phyloP scores from a whole-genome alignment of 495 filamentous ascomycete species.

The Annulohypoxylon bovei region DNA sequence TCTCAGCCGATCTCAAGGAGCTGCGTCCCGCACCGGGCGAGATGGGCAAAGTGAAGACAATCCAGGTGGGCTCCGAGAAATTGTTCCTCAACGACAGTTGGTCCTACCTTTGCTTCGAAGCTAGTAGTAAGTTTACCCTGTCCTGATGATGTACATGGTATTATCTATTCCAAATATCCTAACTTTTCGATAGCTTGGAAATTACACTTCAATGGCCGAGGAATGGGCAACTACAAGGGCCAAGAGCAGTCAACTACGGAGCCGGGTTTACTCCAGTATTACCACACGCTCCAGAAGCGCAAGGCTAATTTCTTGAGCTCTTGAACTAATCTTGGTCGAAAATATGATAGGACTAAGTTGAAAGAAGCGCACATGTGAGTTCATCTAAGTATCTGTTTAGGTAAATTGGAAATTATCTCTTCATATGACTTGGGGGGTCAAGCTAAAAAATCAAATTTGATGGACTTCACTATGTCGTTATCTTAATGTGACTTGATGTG shows the following conservation, averaged over 20 bases:
- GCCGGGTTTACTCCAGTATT: slow-evolving; percentile 40
- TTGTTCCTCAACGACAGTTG: slow-evolving; percentile 53
- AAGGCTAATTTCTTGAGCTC: slow-evolving; percentile 23
- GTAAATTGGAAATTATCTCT: background rate
- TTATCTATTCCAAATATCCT: background rate
- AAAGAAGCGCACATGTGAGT: background rate
- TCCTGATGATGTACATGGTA: background rate
- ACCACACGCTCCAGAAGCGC: slow-evolving; percentile 31
- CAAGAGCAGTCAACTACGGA: slow-evolving; percentile 26
- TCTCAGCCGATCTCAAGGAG: slow-evolving; percentile 49
- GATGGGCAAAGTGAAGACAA: slow-evolving; percentile 50
- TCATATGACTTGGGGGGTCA: background rate
- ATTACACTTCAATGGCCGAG: slow-evolving; percentile 24
- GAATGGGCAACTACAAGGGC: slow-evolving; percentile 31
- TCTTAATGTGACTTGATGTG: background rate
- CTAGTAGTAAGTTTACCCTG: slow-evolving; percentile 43
- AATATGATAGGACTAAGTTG: background rate
- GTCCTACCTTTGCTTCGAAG: slow-evolving; percentile 52
- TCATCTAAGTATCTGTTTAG: background rate
- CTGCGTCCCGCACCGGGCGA: slow-evolving; percentile 51
- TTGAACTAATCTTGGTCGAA: background rate
- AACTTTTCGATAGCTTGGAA: slow-evolving; percentile 39
- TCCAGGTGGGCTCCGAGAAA: slow-evolving; percentile 46
- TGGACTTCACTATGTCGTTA: background rate
- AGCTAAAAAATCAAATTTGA: background rate